phyloP scores from a whole-genome alignment of 176 grass and related monocot genomes.

The Echinochloa phyllopogon region DNA sequence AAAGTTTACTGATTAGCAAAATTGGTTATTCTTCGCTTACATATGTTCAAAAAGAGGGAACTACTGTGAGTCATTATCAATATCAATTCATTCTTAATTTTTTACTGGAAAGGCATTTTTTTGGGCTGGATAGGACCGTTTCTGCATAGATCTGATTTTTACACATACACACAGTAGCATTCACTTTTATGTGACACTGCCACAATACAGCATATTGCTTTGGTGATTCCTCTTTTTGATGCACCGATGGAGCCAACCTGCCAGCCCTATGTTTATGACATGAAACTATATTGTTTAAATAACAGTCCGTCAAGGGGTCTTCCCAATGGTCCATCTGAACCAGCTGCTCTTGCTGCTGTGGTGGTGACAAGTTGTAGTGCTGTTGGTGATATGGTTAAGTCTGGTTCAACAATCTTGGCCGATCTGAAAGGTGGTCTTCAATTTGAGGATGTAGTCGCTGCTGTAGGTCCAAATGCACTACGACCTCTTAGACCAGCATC shows the following conservation, averaged over 20 bases:
- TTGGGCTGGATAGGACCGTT: background rate
- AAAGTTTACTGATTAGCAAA: background rate
- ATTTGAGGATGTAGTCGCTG: slow-evolving; percentile 12
- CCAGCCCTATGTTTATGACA: background rate
- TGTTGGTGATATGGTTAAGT: slow-evolving; percentile 21
- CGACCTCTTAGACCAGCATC: slow-evolving; percentile 11
- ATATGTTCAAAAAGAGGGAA: background rate
- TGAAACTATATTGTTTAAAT: slow-evolving; percentile 3
- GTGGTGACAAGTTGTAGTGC: slow-evolving; percentile 39
- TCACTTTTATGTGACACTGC: slow-evolving; percentile 5
- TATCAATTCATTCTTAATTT: background rate
- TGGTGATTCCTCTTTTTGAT: background rate
- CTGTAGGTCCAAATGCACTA: slow-evolving; percentile 14
- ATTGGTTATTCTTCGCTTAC: background rate
- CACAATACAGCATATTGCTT: slow-evolving; percentile 1
- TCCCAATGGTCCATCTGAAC: slow-evolving; percentile 34
- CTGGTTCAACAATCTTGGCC: background rate
- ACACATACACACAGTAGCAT: background rate
- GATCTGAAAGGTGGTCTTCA: slow-evolving; percentile 35
- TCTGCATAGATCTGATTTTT: background rate
- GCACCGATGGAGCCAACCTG: background rate
- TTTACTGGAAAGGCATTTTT: background rate
- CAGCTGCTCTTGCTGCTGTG: background rate
- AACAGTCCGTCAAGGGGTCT: slow-evolving; percentile 37
- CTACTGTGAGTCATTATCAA: background rate